These are phyloP conservation scores for Coelastrella sp. DNA, from an alignment of 139 green algal genomes.

Conservation along the genomic window DNA sequence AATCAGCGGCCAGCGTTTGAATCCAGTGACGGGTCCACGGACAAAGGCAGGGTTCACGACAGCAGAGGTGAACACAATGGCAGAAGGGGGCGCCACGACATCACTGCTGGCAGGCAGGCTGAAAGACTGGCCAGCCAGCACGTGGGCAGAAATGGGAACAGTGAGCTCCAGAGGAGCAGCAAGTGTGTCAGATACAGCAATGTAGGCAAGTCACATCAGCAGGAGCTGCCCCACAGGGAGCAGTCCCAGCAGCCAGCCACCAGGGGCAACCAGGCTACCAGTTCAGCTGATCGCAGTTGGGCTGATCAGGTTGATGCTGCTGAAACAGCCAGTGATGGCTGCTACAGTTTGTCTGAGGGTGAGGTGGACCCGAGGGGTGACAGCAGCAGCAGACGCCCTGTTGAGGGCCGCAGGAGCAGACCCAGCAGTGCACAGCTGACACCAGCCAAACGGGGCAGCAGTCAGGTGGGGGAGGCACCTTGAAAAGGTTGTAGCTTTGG, in stretches of 20 bases:
- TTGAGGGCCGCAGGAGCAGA: not conserved
- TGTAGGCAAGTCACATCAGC: not conserved
- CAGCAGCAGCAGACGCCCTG: not conserved
- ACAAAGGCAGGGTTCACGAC: no score
- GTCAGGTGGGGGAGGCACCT: not conserved
- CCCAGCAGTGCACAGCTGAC: slow-evolving; percentile 11
- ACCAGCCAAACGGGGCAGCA: slow-evolving; percentile 31
- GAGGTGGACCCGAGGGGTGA: not conserved
- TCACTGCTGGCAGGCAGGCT: no score
- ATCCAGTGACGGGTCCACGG: no score
- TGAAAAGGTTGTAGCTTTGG: no score
- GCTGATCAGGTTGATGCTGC: not conserved
- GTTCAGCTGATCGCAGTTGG: not conserved
- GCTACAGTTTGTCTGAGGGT: not conserved
- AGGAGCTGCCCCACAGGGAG: not conserved
- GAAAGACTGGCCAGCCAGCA: no score
- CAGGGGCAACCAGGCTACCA: no score
- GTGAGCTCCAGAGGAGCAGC: no score
- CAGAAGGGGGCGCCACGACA: no score
- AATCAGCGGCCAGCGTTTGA: no score
- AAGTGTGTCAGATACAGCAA: no score
- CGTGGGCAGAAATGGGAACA: no score
- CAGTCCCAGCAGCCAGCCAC: not conserved
- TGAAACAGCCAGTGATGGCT: not conserved
- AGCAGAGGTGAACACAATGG: no score